phyloP scores from a whole-genome alignment of 148 eudicot genomes.

The Amaranthus hypochondriacus region DNA sequence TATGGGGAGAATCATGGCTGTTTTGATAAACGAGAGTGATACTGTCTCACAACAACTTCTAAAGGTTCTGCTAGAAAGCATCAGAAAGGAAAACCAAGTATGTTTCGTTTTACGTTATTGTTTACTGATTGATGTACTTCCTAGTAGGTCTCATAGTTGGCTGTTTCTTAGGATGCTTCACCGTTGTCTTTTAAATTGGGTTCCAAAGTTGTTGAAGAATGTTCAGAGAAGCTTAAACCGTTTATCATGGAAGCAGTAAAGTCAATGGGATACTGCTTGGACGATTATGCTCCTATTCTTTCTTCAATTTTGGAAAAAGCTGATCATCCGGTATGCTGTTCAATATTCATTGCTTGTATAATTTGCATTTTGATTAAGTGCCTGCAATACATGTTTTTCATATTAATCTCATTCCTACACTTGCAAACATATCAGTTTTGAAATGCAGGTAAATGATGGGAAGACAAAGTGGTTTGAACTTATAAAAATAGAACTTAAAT shows the following conservation, averaged over 20 bases:
- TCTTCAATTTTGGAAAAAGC: constrained; percentile 39
- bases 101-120: neutral
- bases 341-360: neutral
- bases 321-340: constrained; percentile 29
- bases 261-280: constrained; percentile 25
- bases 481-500: no score
- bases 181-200: constrained; percentile 57
- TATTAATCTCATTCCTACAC: no score
- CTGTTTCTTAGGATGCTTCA: constrained; percentile 36
- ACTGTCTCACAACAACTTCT: constrained; percentile 49
- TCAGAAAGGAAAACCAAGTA: constrained; percentile 70
- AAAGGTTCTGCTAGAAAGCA: constrained; percentile 51
- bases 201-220: constrained; percentile 42
- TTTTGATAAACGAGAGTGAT: constrained; percentile 70
- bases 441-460: no score
- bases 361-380: neutral
- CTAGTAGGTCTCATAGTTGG: neutral
- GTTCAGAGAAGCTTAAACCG: constrained; percentile 39
- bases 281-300: constrained; percentile 62
- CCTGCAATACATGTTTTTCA: no score
- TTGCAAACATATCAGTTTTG: no score
- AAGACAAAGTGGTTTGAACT: no score
- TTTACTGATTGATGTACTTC: neutral
- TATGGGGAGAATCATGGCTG: constrained; percentile 74
- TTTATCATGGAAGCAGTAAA: constrained; percentile 41